Conservation (phyloP, 257 asterid species). For the Plantago elongata region DNA sequence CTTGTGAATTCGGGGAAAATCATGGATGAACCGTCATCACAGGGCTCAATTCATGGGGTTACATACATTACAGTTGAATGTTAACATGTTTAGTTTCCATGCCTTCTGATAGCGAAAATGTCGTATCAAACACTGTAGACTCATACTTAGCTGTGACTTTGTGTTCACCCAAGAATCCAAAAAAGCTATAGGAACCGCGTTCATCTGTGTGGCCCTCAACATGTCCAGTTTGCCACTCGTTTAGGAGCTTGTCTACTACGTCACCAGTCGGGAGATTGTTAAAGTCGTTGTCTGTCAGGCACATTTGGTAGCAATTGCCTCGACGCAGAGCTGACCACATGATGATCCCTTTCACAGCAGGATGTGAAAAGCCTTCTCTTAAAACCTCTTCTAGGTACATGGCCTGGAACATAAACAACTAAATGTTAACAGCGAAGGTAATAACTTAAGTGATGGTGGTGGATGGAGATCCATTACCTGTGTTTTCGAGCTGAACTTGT, state of each 20-base stretch:
- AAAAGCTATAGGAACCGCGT: conserved; percentile 42
- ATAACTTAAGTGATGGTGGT: neutral
- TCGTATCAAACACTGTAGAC: conserved; percentile 20
- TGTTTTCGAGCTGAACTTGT: conserved; percentile 19
- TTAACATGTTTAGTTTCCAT: conserved; percentile 30
- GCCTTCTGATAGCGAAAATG: conserved; percentile 37
- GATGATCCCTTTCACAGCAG: conserved; percentile 50
- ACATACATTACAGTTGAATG: conserved; percentile 21
- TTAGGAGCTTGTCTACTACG: conserved; percentile 44
- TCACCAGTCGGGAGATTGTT: conserved; percentile 50
- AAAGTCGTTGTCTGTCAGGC: conserved; percentile 43
- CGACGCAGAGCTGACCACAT: conserved; percentile 43
- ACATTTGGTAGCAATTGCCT: conserved; percentile 52
- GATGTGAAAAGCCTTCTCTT: conserved; percentile 51
- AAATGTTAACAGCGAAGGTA: no score
- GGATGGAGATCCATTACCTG: conserved; percentile 18
- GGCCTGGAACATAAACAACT: conserved; percentile 27
- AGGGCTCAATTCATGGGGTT: neutral
- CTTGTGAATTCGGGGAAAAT: neutral
- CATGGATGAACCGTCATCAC: neutral
- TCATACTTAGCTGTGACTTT: conserved; percentile 25
- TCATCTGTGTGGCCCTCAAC: conserved; percentile 36
- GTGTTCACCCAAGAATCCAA: conserved; percentile 52
- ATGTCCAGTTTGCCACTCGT: conserved; percentile 43
- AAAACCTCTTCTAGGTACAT: conserved; percentile 43